Percentiles rank a stretch among this genome's conserved stretches.
Conservation (phyloP, 116 monocot species). For the Papilionanthe hybrid region DNA sequence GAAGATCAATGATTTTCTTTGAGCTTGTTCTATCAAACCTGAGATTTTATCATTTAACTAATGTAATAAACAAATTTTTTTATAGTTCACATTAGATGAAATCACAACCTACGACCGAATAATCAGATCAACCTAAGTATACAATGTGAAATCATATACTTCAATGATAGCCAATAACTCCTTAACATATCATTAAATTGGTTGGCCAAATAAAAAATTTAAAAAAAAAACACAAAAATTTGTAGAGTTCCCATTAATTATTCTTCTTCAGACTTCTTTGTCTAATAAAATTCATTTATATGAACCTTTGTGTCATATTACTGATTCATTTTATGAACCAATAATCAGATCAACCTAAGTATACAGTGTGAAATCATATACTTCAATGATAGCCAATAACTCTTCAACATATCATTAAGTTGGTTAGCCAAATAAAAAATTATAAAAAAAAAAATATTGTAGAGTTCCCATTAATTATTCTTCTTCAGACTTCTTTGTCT, state of each 20-base stretch:
- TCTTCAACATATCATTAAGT: background rate
- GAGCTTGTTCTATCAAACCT: too few relatives aligned
- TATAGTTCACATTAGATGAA: background rate
- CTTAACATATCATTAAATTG: background rate
- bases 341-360: background rate
- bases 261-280: background rate
- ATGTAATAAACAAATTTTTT: too few relatives aligned
- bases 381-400: background rate
- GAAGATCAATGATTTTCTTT: too few relatives aligned
- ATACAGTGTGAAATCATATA: background rate
- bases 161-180: background rate
- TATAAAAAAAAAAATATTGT: background rate
- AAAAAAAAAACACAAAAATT: background rate
- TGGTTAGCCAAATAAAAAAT: background rate
- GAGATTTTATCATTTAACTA: too few relatives aligned
- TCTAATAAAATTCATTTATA: background rate
- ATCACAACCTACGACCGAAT: background rate
- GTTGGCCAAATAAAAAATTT: background rate
- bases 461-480: background rate
- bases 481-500: background rate
- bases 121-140: background rate
- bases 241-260: background rate
- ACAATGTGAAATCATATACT: background rate
- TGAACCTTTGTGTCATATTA: background rate
- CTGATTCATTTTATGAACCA: background rate